Base-by-base conservation (phyloP, 148 eudicot species). In the Fagopyrum tataricum region DNA sequence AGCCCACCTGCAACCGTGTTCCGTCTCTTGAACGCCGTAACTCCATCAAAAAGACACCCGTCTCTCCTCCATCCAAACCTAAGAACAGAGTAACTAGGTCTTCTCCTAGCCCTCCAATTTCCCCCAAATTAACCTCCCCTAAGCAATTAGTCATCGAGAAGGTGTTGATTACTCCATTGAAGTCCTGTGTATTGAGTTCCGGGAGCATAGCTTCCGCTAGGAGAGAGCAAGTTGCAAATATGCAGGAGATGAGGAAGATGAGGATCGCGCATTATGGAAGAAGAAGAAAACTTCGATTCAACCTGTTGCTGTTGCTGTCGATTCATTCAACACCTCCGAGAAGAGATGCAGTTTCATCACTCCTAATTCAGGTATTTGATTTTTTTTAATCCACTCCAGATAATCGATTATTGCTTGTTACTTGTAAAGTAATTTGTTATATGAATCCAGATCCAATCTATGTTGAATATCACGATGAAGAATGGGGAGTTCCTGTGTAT, bases 401-500 rank as follows among this genome's bases (percentile, higher is more conserved):
- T 31, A 31, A 31, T 31, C 2, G 37, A 31, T 31, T 31, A 31
- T 31, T 31, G 4, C 17, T 40, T 48, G 15, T 17, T 52, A 15
- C 21, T 14, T 17, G 56, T 52, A 7, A 31, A 52, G 7, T 14
- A 15, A 52, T 49, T 49, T 15, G 55, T 12, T 72, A 7, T 24
- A 5, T 24, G 44, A 26, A 6, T 52, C 58, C 75, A 88, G 92
- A 88, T 72, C 90, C 92, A 3, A 79, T 86, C 7, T 88, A 81
- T 74, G 81, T 86, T 51, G 87, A 88, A 26, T 89, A 86, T 75
- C 93, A 89, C 79, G 93, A 89, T 74, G 82, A 89, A 77, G 90
- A 89, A 78, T 89, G 93, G 93, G 93, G 90, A 67, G 88, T 89
- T 58, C 88, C 90, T 71, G 83, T 79, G 11, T 88, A 86, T 61